Evolutionary conservation across 2,329 filamentous ascomycete species (phyloP).

Genomic region (Laburnicola sp.): DNA sequence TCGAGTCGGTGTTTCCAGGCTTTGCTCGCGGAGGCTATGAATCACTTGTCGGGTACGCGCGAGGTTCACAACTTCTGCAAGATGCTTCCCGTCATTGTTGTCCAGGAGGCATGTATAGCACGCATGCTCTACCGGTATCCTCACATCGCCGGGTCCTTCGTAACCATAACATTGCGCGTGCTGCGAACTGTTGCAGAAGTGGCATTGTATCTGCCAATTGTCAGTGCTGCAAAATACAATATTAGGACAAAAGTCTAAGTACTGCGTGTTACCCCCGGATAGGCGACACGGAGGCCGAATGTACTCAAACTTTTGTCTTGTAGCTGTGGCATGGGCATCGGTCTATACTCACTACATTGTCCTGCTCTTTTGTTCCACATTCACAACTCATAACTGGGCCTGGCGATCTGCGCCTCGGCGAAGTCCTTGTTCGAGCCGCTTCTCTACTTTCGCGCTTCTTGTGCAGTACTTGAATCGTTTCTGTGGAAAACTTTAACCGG

Average conservation of each 20-base stretch:
- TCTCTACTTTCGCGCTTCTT: background rate
- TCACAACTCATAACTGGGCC: background rate
- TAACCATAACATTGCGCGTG: conserved; percentile 53
- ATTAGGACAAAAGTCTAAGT: too few relatives aligned
- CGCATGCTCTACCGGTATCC: conserved; percentile 45
- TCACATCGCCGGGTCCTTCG: conserved; percentile 37
- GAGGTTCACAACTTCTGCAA: conserved; percentile 19
- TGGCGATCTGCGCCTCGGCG: background rate
- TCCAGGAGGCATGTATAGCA: conserved; percentile 51
- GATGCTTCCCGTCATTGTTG: conserved; percentile 17
- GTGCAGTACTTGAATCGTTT: background rate
- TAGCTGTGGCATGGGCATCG: too few relatives aligned
- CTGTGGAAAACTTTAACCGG: background rate
- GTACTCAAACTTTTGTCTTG: too few relatives aligned
- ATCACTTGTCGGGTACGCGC: conserved; percentile 20
- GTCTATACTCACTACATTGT: background rate
- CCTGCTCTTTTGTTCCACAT: conserved; percentile 1
- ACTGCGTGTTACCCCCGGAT: too few relatives aligned
- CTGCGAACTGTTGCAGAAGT: conserved; percentile 49
- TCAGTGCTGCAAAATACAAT: too few relatives aligned
- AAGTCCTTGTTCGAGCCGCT: background rate
- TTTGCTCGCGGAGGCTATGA: conserved; percentile 13
- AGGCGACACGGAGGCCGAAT: too few relatives aligned
- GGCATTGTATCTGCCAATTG: conserved; percentile 26
- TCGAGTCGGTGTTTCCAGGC: background rate